A percentile compares a stretch with the other conserved stretches of the same genome.
Evolutionary conservation across 83 land plant species (phyloP).

Genomic region (Diphasiastrum complanatum): DNA sequence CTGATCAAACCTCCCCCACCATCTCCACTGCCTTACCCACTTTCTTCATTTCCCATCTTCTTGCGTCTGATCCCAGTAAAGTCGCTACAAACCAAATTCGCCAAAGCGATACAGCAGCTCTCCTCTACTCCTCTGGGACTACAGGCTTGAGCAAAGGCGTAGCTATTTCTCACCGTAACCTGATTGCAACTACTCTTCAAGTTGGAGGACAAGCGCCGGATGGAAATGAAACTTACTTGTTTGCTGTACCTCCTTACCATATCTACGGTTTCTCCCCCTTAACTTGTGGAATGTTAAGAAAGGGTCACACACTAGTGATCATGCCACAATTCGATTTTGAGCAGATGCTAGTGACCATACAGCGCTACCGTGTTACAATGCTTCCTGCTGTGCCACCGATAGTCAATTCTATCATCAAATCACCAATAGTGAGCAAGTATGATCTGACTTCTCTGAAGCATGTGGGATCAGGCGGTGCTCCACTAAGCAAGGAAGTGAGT

Average conservation of each 20-base stretch:
- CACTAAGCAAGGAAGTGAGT: constrained; percentile 69
- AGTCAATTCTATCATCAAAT: constrained; percentile 50
- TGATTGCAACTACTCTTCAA: too few species aligned
- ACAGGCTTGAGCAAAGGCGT: too few species aligned
- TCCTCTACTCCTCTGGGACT: too few species aligned
- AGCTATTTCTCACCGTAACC: too few species aligned
- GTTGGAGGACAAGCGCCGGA: too few species aligned
- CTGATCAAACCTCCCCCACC: too few species aligned
- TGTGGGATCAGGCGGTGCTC: constrained; percentile 69
- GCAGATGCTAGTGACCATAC: constrained; percentile 54
- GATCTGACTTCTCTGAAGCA: constrained; percentile 39
- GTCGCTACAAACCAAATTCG: too few species aligned
- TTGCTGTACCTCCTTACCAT: constrained; percentile 93
- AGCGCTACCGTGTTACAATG: constrained; percentile 40
- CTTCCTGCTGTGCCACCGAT: constrained; percentile 89
- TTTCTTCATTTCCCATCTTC: too few species aligned
- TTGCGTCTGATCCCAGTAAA: too few species aligned
- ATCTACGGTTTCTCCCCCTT: constrained; percentile 63
- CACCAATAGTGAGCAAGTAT: constrained; percentile 31
- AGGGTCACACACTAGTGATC: constrained; percentile 61
- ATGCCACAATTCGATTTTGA: constrained; percentile 61
- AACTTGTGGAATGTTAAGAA: constrained; percentile 41
- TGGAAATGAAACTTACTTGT: too few species aligned
- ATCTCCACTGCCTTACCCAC: too few species aligned
- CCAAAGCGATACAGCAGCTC: too few species aligned